These are phyloP conservation scores for Phialemoniopsis sp. DNA, from an alignment of 2,329 filamentous ascomycete species.

Conservation along the genomic window DNA sequence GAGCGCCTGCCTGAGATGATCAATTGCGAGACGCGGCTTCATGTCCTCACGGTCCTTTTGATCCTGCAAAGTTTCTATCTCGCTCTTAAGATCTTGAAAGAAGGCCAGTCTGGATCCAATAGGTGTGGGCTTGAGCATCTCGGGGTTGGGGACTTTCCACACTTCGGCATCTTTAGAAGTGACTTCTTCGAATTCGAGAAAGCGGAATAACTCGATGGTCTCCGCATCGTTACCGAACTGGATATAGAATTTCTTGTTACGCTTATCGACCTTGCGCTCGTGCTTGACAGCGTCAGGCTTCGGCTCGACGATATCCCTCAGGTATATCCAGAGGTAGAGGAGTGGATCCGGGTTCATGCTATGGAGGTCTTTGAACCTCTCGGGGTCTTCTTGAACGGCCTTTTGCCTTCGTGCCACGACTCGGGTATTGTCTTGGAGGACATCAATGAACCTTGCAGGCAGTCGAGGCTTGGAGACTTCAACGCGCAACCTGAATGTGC, in stretches of 20 bases:
- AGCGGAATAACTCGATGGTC: slow-evolving; percentile 42
- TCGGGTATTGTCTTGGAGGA: slow-evolving; percentile 39
- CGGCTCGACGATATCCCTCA: slow-evolving; percentile 42
- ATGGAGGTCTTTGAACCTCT: slow-evolving; percentile 38
- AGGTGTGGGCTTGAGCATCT: slow-evolving; percentile 30
- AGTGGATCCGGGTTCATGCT: slow-evolving; percentile 35
- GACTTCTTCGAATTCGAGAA: slow-evolving; percentile 43
- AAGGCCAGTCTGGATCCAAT: slow-evolving; percentile 39
- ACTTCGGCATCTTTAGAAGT: slow-evolving; percentile 32
- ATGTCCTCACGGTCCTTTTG: slow-evolving; percentile 10
- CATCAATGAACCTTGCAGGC: slow-evolving; percentile 30
- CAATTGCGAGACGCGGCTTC: slow-evolving; percentile 19
- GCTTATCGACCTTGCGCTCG: slow-evolving; percentile 40
- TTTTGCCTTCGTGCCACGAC: slow-evolving; percentile 32
- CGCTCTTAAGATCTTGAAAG: slow-evolving; percentile 43
- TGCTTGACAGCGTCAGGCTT: slow-evolving; percentile 18
- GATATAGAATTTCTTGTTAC: slow-evolving; percentile 53
- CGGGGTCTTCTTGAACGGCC: slow-evolving; percentile 39
- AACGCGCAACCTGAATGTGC: slow-evolving; percentile 36
- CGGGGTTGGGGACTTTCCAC: slow-evolving; percentile 27
- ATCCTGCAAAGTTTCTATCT: slow-evolving; percentile 38
- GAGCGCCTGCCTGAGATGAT: slow-evolving; percentile 10
- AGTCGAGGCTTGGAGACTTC: slow-evolving; percentile 48
- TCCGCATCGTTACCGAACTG: slow-evolving; percentile 41
- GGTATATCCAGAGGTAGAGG: slow-evolving; percentile 43